Evolutionary conservation across 2,329 filamentous ascomycete genomes (phyloP).

Genomic region (Thielaviopsis punctulata): DNA sequence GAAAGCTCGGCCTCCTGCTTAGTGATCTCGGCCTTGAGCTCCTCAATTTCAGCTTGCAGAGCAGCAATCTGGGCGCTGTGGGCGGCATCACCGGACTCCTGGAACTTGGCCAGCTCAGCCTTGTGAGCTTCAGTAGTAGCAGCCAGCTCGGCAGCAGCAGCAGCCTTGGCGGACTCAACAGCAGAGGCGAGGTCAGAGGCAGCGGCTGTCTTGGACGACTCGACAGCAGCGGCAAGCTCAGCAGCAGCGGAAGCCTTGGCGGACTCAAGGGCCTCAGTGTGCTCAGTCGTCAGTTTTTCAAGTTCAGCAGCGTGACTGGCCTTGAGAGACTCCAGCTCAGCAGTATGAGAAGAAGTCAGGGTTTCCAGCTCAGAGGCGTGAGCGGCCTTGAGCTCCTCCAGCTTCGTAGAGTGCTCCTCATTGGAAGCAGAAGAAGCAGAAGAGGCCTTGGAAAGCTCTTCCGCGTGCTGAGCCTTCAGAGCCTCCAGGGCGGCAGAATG

Average conservation of each 20-base stretch:
- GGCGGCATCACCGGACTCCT: conserved; percentile 18
- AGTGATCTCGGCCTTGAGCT: conserved; percentile 16
- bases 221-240: conserved; percentile 21
- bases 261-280: conserved; percentile 25
- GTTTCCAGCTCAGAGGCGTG: conserved; percentile 18
- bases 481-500: conserved; percentile 38
- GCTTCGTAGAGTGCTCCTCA: conserved; percentile 28
- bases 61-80: conserved; percentile 36
- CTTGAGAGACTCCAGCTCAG: conserved; percentile 22
- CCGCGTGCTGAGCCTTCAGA: conserved; percentile 37
- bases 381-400: conserved; percentile 24
- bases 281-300: conserved; percentile 27
- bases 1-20: conserved; percentile 16
- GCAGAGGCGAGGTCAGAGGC: conserved; percentile 19
- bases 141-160: conserved; percentile 30
- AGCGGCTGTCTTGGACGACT: conserved; percentile 21
- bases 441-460: conserved; percentile 28
- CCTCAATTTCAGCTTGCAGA: conserved; percentile 22
- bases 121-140: conserved; percentile 20
- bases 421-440: conserved; percentile 36
- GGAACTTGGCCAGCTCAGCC: conserved; percentile 24
- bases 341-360: conserved; percentile 14
- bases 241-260: conserved; percentile 25
- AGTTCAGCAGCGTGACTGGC: conserved; percentile 27
- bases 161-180: conserved; percentile 25